A percentile compares a stretch with the other conserved stretches of the same genome.
Evolutionary conservation across 2,329 filamentous ascomycete genomes (phyloP).

Genomic region (Penicillium sp.): DNA sequence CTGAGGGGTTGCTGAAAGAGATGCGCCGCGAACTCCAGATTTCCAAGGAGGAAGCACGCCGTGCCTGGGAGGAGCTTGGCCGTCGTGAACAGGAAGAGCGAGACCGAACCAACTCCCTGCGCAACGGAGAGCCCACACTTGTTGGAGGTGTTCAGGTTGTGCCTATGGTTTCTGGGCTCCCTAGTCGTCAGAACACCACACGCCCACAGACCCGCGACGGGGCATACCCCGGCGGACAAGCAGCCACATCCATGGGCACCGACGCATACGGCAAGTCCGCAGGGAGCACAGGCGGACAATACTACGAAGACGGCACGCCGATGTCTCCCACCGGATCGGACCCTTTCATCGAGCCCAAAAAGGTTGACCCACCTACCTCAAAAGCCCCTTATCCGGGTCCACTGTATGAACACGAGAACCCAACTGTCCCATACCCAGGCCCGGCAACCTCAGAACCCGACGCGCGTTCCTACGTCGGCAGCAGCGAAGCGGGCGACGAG

Average conservation of each 20-base stretch:
- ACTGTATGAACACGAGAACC: slow-evolving; percentile 41
- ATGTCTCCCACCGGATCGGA: slow-evolving; percentile 59
- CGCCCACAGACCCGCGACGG: slow-evolving; percentile 47
- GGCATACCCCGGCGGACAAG: slow-evolving; percentile 38
- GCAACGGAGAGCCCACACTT: slow-evolving; percentile 81
- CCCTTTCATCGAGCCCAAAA: slow-evolving; percentile 55
- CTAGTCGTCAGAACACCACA: slow-evolving; percentile 50
- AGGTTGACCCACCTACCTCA: slow-evolving; percentile 24
- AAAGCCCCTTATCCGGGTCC: slow-evolving; percentile 28
- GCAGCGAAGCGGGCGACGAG: slow-evolving; percentile 64
- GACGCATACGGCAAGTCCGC: slow-evolving; percentile 19
- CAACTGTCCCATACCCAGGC: slow-evolving; percentile 28
- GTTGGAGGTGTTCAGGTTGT: slow-evolving; percentile 94
- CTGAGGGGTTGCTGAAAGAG: slow-evolving; percentile 77
- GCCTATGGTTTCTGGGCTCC: slow-evolving; percentile 75
- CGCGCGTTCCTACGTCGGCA: slow-evolving; percentile 48
- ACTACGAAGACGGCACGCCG: slow-evolving; percentile 48
- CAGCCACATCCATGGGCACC: slow-evolving; percentile 28
- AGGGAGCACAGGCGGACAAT: slow-evolving; percentile 42
- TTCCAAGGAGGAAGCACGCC: slow-evolving; percentile 89
- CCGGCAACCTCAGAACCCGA: slow-evolving; percentile 46
- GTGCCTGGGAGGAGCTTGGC: slow-evolving; percentile 96
- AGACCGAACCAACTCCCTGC: slow-evolving; percentile 78
- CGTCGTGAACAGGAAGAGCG: slow-evolving; percentile 89
- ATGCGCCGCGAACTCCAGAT: slow-evolving; percentile 92